Evolutionary conservation across 176 grass and related monocot species (phyloP).

Genomic region (Melocanna baccifera): DNA sequence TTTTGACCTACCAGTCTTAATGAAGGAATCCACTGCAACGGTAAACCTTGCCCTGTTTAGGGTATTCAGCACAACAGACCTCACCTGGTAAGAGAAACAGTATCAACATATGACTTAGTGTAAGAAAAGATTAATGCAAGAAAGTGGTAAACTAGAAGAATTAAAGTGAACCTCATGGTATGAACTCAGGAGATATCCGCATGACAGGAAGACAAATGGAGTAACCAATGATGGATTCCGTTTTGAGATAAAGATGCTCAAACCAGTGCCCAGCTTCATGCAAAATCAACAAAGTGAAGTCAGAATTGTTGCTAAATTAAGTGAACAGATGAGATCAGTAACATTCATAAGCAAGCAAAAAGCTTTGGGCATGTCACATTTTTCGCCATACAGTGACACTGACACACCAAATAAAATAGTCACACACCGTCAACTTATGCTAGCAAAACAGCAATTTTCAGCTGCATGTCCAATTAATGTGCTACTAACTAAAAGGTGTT

Average conservation of each 20-base stretch:
- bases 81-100: constrained; percentile 66
- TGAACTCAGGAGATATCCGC: constrained; percentile 88
- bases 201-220: constrained; percentile 84
- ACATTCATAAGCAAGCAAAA: not conserved
- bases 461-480: not conserved
- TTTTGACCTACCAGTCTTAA: constrained; percentile 75
- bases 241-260: constrained; percentile 96
- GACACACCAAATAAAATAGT: constrained; percentile 14
- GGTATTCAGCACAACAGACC: constrained; percentile 95
- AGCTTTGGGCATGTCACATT: not conserved
- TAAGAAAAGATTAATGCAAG: not conserved
- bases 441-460: not conserved
- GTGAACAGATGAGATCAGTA: not conserved
- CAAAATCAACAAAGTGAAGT: constrained; percentile 28
- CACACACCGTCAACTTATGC: not conserved
- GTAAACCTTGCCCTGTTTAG: constrained; percentile 94
- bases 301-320: constrained; percentile 18
- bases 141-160: constrained; percentile 2
- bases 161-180: constrained; percentile 83
- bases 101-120: constrained; percentile 21
- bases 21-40: constrained; percentile 96
- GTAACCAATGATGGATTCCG: constrained; percentile 83
- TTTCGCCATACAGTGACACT: not conserved
- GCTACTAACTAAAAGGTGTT: not conserved
- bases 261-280: constrained; percentile 86